These are phyloP conservation scores for Serendipita sp. DNA, from an alignment of 768 basidiomycete species.

Conservation along the genomic window DNA sequence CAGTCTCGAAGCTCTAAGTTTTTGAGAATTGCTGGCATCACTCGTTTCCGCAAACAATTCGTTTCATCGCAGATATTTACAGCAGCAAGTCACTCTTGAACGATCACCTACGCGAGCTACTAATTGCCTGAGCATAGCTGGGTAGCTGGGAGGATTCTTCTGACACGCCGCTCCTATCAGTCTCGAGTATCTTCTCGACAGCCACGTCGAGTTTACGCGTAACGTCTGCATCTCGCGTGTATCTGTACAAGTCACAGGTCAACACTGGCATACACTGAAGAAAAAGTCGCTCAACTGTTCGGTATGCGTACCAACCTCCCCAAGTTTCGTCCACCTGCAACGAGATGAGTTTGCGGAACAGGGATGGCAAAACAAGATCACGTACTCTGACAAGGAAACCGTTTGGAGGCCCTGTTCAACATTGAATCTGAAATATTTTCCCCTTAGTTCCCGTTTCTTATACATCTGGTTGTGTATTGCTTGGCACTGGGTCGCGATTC, in stretches of 20 bases:
- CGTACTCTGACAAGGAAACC: not conserved
- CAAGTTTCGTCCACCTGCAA: not conserved
- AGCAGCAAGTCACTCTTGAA: not conserved
- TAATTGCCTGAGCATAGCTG: not conserved
- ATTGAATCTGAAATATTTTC: slow-evolving; percentile 1
- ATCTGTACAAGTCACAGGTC: not conserved
- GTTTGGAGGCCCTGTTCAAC: not conserved
- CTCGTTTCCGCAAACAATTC: not conserved
- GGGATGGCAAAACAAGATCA: no score
- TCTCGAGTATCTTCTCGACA: not conserved
- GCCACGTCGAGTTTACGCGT: not conserved
- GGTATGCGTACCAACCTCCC: not conserved
- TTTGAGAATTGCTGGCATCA: not conserved
- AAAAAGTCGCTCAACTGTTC: not conserved
- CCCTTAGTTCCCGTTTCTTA: not conserved
- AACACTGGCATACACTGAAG: no score
- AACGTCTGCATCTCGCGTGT: not conserved
- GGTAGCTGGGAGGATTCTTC: not conserved
- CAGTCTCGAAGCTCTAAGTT: no score
- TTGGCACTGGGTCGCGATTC: not conserved
- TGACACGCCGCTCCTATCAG: not conserved
- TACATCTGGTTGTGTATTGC: not conserved
- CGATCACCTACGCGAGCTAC: not conserved
- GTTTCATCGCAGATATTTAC: not conserved
- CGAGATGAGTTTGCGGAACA: no score